Percentiles rank a stretch among this genome's conserved stretches.
These are phyloP conservation scores for barrel medic (Medicago truncatula) DNA, from an alignment of 306 rosid species.

Conservation along the genomic window MtrunA17r5.0-ANR NC_053044.1:57486501-57487000, in stretches of 20 bases:
- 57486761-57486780: too few species aligned
- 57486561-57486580: conserved; percentile 35
- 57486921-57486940: conserved; percentile 6
- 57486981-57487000: background rate
- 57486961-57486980: background rate
- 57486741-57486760: too few species aligned
- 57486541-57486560: conserved; percentile 76
- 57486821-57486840: background rate
- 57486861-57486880: background rate
- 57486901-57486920: conserved; percentile 25
- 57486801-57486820: too few species aligned
- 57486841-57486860: conserved; percentile 9
- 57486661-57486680: background rate
- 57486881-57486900: conserved; percentile 27
- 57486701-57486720: background rate
- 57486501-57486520: conserved; percentile 89
- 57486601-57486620: background rate
- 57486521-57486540: conserved; percentile 84
- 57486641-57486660: conserved; percentile 12
- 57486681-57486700: conserved; percentile 28
- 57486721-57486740: too few species aligned
- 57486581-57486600: conserved; percentile 10
- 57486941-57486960: background rate
- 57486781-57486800: too few species aligned
- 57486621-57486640: conserved; percentile 25